Evolutionary conservation across 306 rosid species (phyloP), one percentile per base, ranked within the genome.

Genomic region (Macrotyloma uniflorum): DNA sequence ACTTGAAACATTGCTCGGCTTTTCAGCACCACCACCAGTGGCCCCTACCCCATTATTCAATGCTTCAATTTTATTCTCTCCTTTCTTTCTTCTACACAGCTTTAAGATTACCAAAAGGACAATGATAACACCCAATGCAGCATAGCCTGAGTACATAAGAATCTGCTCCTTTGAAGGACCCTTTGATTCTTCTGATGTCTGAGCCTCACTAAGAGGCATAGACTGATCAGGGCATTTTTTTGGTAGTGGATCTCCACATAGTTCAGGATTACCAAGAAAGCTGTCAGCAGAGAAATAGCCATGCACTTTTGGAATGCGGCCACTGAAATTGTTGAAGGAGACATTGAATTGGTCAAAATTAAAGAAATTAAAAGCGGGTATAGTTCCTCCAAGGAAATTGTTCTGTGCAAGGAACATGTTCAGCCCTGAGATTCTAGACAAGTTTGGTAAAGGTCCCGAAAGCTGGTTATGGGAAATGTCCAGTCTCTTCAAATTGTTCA

Each of bases 371-470:
- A 90, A 90, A 11, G 38, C 14, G 0, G 92, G 96, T 78, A 93
- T 80, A 26, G 26, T 63, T 76, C 96, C 96, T 9, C 64, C 74
- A 3, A 93, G 80, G 30, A 55, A 65, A 46, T 93, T 93, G 77
- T 89, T 78, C 26, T 93, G 91, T 51, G 93, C 94, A 2, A 85
- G 88, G 76, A 91, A 70, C 64, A 80, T 72, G 12, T 76, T 85
- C 58, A 93, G 87, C 20, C 94, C 91, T 75, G 91, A 89, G 83
- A 93, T 89, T 75, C 85, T 70, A 11, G 90, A 81, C 82, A 93
- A 61, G 51, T 80, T 74, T 30, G 95, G 95, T 79, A 91, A 83
- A 5, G 63, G 51, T 4, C 98, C 93, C 0, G 82, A 84, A 47
- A 93, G 80, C 32, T 78, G 28, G 35, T 89, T 93, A 80, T 79